A percentile compares a stretch with the other conserved stretches of the same genome.
phyloP scores from a whole-genome alignment of 495 filamentous ascomycete genomes.

The Aspergillus kassunensis region DNA sequence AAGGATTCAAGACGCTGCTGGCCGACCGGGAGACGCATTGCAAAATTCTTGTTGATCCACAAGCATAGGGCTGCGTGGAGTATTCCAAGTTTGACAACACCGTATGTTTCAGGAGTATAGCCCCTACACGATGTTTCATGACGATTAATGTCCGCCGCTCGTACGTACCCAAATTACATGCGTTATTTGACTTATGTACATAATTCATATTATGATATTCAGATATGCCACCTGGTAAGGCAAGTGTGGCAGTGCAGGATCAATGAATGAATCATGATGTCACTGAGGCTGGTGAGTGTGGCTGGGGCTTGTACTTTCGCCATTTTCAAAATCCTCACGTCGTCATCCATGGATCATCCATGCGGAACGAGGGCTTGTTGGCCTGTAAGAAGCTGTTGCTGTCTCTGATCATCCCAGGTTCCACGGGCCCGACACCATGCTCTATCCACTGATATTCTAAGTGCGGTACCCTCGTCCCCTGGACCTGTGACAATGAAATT shows the following conservation, averaged over 20 bases:
- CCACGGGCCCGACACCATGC: background rate
- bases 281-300: constrained; percentile 5
- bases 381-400: constrained; percentile 8
- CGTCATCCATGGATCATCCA: constrained; percentile 19
- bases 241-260: background rate
- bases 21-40: constrained; percentile 54
- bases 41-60: constrained; percentile 29
- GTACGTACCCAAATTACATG: no score
- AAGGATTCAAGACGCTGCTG: constrained; percentile 53
- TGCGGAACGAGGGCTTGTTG: background rate
- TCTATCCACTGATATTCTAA: constrained; percentile 17
- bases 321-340: background rate
- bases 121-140: no score
- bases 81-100: no score
- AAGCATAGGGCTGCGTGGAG: constrained; percentile 10
- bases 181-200: no score
- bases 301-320: background rate
- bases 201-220: no score
- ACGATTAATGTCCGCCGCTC: no score
- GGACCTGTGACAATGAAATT: constrained; percentile 19
- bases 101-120: no score
- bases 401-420: background rate
- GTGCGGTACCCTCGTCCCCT: constrained; percentile 6
- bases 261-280: constrained; percentile 1
- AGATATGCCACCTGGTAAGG: no score